phyloP scores from a whole-genome alignment of 140 eudicot genomes.

The Anethum foeniculum region DNA sequence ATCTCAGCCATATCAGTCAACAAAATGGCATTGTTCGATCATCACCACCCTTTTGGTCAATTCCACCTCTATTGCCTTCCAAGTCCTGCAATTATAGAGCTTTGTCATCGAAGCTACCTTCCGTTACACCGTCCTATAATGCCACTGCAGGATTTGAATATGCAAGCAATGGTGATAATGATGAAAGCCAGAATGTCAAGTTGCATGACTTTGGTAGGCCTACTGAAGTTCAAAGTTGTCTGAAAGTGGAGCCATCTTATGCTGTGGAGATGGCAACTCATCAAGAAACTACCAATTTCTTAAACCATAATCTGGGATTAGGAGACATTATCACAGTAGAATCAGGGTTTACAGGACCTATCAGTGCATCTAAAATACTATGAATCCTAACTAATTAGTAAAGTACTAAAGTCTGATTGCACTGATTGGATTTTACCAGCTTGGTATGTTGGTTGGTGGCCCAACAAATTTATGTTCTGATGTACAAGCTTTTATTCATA shows the following conservation, averaged over 20 bases:
- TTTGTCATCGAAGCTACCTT: conserved; percentile 11
- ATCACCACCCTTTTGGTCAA: conserved; percentile 37
- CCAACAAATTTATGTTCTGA: conserved; percentile 1
- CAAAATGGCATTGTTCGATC: conserved; percentile 24
- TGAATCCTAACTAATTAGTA: conserved; percentile 8
- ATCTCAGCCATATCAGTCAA: conserved; percentile 31
- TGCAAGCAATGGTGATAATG: background rate
- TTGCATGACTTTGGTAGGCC: conserved; percentile 10
- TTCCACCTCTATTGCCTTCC: conserved; percentile 70
- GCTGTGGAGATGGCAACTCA: conserved; percentile 20
- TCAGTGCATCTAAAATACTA: conserved; percentile 11
- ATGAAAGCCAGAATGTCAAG: conserved; percentile 13
- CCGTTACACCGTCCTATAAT: conserved; percentile 16
- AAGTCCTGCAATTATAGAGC: conserved; percentile 12
- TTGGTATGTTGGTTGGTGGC: conserved; percentile 7
- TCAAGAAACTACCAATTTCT: conserved; percentile 17
- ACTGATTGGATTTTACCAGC: conserved; percentile 4
- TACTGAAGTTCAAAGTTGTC: conserved; percentile 8
- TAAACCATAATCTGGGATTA: conserved; percentile 14
- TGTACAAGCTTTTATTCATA: conserved; percentile 3
- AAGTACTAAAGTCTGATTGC: conserved; percentile 5
- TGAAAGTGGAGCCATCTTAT: conserved; percentile 24
- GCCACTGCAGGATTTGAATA: conserved; percentile 2
- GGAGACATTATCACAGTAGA: conserved; percentile 15
- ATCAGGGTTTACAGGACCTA: conserved; percentile 34